Conservation (phyloP, 2,329 filamentous ascomycete genomes). For the Shiraia sp. region DNA sequence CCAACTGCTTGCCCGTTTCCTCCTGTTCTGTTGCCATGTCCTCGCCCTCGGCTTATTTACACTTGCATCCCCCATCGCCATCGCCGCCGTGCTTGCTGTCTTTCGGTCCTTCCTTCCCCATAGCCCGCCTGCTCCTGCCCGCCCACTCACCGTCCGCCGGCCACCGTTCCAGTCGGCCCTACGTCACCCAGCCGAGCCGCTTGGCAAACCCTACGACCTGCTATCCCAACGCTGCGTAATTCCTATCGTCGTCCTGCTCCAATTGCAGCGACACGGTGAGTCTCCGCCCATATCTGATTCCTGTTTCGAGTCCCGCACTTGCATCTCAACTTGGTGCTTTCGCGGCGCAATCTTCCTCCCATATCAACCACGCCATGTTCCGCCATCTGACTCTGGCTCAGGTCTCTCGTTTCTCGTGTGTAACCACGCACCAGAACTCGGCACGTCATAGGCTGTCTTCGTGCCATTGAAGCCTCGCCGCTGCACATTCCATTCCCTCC, state of each 20-base stretch:
- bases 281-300: slow-evolving; percentile 5
- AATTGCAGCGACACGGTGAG: slow-evolving; percentile 16
- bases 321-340: background rate
- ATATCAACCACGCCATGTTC: slow-evolving; percentile 4
- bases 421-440: too few relatives aligned
- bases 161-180: slow-evolving; percentile 4
- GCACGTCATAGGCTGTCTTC: too few relatives aligned
- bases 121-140: too few relatives aligned
- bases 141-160: slow-evolving; percentile 1
- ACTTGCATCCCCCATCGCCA: too few relatives aligned
- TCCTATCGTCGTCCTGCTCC: slow-evolving; percentile 8
- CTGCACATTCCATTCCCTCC: slow-evolving; percentile 3
- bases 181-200: slow-evolving; percentile 7
- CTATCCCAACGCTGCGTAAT: slow-evolving; percentile 2
- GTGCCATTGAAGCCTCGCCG: slow-evolving; percentile 9
- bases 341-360: background rate
- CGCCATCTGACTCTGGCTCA: slow-evolving; percentile 17
- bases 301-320: background rate
- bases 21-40: too few relatives aligned
- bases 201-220: slow-evolving; percentile 4
- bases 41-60: too few relatives aligned
- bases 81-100: too few relatives aligned
- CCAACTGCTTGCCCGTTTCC: too few relatives aligned
- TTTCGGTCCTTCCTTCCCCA: too few relatives aligned
- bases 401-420: slow-evolving; percentile 11